Conservation (phyloP, 169 alveolate species). For the Eimeria brunetti region DNA sequence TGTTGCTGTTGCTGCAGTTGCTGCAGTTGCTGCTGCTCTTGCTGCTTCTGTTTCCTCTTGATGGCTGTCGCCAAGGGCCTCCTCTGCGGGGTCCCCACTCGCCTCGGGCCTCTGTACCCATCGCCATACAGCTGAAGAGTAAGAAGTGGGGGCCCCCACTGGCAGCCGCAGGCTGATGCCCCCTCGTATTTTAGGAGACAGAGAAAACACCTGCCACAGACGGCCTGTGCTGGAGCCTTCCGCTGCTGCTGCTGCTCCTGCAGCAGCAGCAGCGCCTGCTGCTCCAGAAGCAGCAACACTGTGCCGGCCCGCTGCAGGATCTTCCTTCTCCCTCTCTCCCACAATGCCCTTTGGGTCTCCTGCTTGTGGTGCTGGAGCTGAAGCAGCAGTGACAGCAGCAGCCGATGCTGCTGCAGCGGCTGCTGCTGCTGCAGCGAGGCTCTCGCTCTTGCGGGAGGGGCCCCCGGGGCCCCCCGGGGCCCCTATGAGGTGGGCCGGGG, state of each 20-base stretch:
- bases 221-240: background rate
- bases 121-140: conserved; percentile 37
- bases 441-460: conserved; percentile 12
- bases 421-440: conserved; percentile 4
- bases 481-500: background rate
- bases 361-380: background rate
- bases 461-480: background rate
- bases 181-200: conserved; percentile 23
- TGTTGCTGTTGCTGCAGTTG: background rate
- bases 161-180: conserved; percentile 66
- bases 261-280: background rate
- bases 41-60: conserved; percentile 20
- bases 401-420: background rate
- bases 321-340: conserved; percentile 1
- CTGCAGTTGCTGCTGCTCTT: conserved; percentile 21
- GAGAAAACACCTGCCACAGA: background rate
- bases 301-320: background rate
- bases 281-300: background rate
- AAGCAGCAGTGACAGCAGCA: background rate
- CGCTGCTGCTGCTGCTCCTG: background rate
- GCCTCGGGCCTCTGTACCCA: conserved; percentile 58
- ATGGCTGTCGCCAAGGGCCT: background rate
- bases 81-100: conserved; percentile 32
- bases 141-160: conserved; percentile 32
- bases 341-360: background rate